These are phyloP conservation scores for Amylocystis lapponica DNA, from an alignment of 768 basidiomycete species.

Conservation along the genomic window DNA sequence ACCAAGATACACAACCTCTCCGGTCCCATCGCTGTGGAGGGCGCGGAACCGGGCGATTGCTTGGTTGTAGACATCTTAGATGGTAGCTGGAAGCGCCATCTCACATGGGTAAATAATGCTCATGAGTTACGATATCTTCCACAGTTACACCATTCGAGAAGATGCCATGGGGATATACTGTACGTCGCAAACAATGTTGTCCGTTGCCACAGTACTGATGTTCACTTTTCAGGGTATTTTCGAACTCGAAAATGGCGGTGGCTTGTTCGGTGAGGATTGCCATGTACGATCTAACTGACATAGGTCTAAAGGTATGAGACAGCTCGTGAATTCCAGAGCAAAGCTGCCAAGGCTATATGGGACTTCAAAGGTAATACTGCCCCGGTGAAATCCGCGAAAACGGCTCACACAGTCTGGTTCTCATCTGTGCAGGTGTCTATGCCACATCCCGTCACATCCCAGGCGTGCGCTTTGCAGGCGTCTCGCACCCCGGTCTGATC, in stretches of 20 bases:
- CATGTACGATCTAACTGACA: background rate
- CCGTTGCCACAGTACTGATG: background rate
- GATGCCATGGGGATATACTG: slow-evolving; percentile 81
- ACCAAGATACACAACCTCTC: slow-evolving; percentile 69
- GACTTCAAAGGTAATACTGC: slow-evolving; percentile 53
- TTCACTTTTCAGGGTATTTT: slow-evolving; percentile 52
- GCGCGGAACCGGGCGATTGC: slow-evolving; percentile 74
- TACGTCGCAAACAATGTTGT: slow-evolving; percentile 19
- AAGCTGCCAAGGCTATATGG: slow-evolving; percentile 77
- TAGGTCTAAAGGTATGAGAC: too few species aligned
- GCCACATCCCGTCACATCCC: slow-evolving; percentile 74
- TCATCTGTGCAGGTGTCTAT: slow-evolving; percentile 46
- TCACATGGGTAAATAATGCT: background rate
- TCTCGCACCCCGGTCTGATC: slow-evolving; percentile 71
- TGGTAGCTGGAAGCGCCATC: too few species aligned
- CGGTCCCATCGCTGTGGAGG: slow-evolving; percentile 70
- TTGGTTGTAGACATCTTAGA: slow-evolving; percentile 79
- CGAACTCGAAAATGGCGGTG: slow-evolving; percentile 68
- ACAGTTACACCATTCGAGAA: slow-evolving; percentile 61
- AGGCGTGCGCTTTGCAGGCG: slow-evolving; percentile 72
- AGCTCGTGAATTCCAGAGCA: slow-evolving; percentile 65
- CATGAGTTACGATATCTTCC: background rate
- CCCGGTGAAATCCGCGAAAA: background rate
- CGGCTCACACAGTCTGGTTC: background rate
- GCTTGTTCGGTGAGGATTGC: slow-evolving; percentile 50